Evolutionary conservation across 345 rosid genomes (phyloP), one percentile per base, ranked within the genome.

Genomic region (Geranium brycei): DNA sequence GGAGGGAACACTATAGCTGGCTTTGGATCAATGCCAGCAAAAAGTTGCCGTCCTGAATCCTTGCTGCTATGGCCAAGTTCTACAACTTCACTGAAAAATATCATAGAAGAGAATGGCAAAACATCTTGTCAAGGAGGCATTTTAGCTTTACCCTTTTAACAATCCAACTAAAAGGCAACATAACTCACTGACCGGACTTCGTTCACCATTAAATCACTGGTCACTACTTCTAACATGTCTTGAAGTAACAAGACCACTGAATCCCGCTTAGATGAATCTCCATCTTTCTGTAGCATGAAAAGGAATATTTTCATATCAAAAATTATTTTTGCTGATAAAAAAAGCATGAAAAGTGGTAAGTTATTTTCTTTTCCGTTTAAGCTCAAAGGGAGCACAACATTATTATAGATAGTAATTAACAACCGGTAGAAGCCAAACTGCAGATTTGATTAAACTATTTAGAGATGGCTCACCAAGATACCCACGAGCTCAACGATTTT

Each of bases 191-290:
- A 92, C 98, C 98, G 87, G 67, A 76, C 89, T 78, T 92, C 98
- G 72, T 76, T 89, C 76, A 82, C 85, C 96, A 86, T 87, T 95
- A 92, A 83, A 82, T 92, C 97, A 61, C 86, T 87, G n/a, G 90
- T 81, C 31, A 86, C 93, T 58, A 92, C 91, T 82, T 92, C 98
- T 71, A 92, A 73, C 97, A 89, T 92, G 73, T 92, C 98, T 73
- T 84, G 98, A 64, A 92, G 81, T 78, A 89, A 73, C 68, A 92
- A 76, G 66, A 87, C 95, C 78, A 89, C 91, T 59, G 75, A 71
- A 75, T 86, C 89, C 68, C 77, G 72, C 77, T 86, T 85, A 70
- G 86, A 78, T 66, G 85, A 80, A 72, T 87, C 88, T 12, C 82
- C 86, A 69, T 86, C 95, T 87, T 92, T 92, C 99, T 92, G 85